Evolutionary conservation across 371 early-diverging fungal species (phyloP).

Genomic region (Syncephalastrum monosporum): DNA sequence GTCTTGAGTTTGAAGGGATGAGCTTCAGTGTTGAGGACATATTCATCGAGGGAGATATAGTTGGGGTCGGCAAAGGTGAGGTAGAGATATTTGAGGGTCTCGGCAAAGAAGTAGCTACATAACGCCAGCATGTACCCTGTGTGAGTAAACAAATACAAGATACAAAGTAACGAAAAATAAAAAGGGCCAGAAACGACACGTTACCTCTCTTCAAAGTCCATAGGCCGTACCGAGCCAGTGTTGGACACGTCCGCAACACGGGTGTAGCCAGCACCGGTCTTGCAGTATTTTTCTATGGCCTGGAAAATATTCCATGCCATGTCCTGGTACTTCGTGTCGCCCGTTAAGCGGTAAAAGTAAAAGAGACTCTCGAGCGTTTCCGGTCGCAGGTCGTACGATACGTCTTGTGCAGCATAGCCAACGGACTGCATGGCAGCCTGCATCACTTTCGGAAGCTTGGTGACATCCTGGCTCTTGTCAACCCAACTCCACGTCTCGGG

Average conservation of each 20-base stretch:
- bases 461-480: constrained; percentile 22
- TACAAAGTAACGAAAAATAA: too few relatives aligned
- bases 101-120: constrained; percentile 80
- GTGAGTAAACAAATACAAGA: neutral
- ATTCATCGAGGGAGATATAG: constrained; percentile 71
- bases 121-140: neutral
- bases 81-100: constrained; percentile 92
- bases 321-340: constrained; percentile 65
- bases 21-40: constrained; percentile 77
- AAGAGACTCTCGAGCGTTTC: constrained; percentile 82
- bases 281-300: constrained; percentile 66
- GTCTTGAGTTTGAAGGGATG: constrained; percentile 62
- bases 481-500: constrained; percentile 52
- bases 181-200: constrained; percentile 4
- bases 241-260: constrained; percentile 56
- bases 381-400: constrained; percentile 24
- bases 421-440: constrained; percentile 18
- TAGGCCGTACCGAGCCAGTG: constrained; percentile 15
- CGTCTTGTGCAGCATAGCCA: constrained; percentile 27
- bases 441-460: constrained; percentile 24
- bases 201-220: constrained; percentile 48
- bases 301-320: constrained; percentile 70
- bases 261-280: constrained; percentile 60
- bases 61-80: constrained; percentile 71
- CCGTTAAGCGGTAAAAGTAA: constrained; percentile 71